These are phyloP conservation scores for Paraconiothyrium brasiliense DNA, from an alignment of 2,329 filamentous ascomycete genomes.

Conservation along the genomic window DNA sequence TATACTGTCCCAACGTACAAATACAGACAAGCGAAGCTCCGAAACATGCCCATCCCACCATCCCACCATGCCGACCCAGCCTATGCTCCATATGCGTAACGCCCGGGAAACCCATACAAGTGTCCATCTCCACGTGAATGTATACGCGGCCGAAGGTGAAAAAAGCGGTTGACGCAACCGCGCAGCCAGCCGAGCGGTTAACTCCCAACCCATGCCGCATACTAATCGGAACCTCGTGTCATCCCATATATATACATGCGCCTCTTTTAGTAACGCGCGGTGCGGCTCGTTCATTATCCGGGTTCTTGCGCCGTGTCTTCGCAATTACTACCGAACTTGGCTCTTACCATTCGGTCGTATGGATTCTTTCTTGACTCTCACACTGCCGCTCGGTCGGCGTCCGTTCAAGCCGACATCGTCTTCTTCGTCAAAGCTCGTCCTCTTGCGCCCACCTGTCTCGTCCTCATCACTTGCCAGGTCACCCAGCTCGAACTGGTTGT, in stretches of 20 bases:
- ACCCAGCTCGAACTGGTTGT: constrained; percentile 72
- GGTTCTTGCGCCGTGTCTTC: neutral
- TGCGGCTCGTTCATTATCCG: neutral
- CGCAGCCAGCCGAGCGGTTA: constrained; percentile 29
- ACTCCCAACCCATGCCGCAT: constrained; percentile 5
- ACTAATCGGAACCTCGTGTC: neutral
- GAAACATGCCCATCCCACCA: constrained; percentile 3
- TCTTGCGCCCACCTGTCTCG: constrained; percentile 45
- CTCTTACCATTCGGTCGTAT: constrained; percentile 34
- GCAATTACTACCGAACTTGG: constrained; percentile 18
- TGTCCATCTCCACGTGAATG: constrained; percentile 8
- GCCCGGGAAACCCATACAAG: constrained; percentile 8
- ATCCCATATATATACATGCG: constrained; percentile 22
- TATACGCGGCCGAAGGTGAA: constrained; percentile 5
- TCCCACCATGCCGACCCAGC: constrained; percentile 1
- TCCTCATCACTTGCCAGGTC: constrained; percentile 78
- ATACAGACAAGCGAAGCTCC: constrained; percentile 2
- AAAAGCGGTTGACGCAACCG: constrained; percentile 17
- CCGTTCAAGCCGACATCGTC: constrained; percentile 30
- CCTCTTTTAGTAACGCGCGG: neutral
- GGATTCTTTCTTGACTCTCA: constrained; percentile 41
- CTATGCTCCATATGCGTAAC: constrained; percentile 7
- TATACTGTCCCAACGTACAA: constrained; percentile 10
- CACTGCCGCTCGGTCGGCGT: constrained; percentile 33
- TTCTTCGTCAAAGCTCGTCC: constrained; percentile 47